Evolutionary conservation across 768 basidiomycete genomes (phyloP), one percentile per base, ranked within the genome.

Genomic region (Mycena amicta): DNA sequence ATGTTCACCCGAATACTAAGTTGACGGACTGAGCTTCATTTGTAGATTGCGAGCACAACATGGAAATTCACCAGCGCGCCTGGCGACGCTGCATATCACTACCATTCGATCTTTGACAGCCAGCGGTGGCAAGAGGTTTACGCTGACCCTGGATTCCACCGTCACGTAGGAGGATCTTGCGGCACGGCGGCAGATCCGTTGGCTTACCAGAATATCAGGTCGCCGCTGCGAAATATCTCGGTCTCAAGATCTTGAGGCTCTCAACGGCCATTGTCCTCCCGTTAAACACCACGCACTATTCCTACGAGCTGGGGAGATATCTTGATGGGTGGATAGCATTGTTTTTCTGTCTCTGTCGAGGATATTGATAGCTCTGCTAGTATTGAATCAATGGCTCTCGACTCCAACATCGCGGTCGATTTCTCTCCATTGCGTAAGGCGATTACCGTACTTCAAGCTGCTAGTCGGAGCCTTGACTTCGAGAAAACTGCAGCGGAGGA

Each of bases 81-180:
- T 1, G 77, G 74, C 18, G 89, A 89, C 64, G 80, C 89, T 13
- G 77, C 79, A 2, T 92, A 91, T 63, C 91, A 93, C 69, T 93
- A 93, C 64, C 86, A 84, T 67, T 88, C 86, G 2, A 80, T 90
- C 57, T 93, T 89, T 65, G 91, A 93, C 69, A 83, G 81, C 25
- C 79, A 85, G 59, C 72, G 75, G 49, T 95, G 87, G 86, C 87
- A 89, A 70, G 86, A 90, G 62, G 67, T 81, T 52, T 93, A 88
- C 60, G 89, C 81, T 20, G 93, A 94, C 68, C 86, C 88, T 33
- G 84, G 82, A 22, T 94, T 91, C 77, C 74, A 83, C 68, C 81
- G 80, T 13, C 87, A 90, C 67, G 84, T 83, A 54, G 49, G 79
- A 69, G 8, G n/a, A n/a, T n/a, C n/a, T n/a, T n/a, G n/a, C n/a